Evolutionary conservation across 2,329 filamentous ascomycete species (phyloP).

Genomic region (Fusarium kyushuense): DNA sequence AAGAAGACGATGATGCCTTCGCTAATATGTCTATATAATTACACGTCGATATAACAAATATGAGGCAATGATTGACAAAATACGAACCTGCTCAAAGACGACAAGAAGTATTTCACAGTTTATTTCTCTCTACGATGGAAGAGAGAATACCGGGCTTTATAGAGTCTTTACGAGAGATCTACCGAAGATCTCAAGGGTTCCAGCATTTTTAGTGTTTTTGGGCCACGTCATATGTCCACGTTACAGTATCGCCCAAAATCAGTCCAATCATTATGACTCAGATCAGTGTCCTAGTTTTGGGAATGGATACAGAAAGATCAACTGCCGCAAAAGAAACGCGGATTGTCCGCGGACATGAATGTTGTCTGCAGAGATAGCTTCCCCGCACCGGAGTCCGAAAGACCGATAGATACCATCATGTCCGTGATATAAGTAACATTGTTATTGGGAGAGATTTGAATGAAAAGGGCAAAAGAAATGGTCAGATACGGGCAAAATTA

Average conservation of each 20-base stretch:
- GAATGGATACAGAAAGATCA: neutral
- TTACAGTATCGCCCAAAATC: too few species aligned
- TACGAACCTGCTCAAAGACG: neutral
- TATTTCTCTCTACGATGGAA: rapidly evolving
- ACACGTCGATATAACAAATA: too few species aligned
- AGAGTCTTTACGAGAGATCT: neutral
- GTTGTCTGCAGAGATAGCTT: neutral
- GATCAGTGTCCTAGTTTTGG: neutral
- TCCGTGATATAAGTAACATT: neutral
- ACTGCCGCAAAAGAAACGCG: neutral
- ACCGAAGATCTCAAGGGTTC: neutral
- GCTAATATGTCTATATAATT: neutral
- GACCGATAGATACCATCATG: neutral
- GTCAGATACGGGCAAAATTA: rapidly evolving
- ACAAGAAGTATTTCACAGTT: rapidly evolving
- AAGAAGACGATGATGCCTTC: too few species aligned
- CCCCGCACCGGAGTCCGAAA: neutral
- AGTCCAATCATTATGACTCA: neutral
- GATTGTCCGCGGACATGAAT: neutral
- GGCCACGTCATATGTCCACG: neutral
- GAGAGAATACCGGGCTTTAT: rapidly evolving
- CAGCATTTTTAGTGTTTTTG: neutral
- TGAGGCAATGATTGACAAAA: neutral
- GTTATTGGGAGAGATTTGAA: too few species aligned
- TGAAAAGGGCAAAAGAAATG: neutral